phyloP scores from a whole-genome alignment of 495 filamentous ascomycete species.

The Neurospora discreta region DNA sequence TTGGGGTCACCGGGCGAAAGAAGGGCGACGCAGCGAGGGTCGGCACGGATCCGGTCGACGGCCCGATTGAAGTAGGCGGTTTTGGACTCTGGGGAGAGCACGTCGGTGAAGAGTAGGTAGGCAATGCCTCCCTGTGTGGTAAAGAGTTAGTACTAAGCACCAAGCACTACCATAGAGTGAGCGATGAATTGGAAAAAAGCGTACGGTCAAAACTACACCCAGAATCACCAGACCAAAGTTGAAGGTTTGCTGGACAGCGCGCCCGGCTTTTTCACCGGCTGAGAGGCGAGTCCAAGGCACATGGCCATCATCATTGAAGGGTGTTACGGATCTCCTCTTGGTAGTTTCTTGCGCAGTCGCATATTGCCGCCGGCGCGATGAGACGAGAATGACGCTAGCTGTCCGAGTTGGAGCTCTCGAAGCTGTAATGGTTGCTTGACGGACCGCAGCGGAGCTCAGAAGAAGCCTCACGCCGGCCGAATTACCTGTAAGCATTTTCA shows the following conservation, averaged over 20 bases:
- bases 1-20: constrained; percentile 52
- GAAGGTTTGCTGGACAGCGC: constrained; percentile 82
- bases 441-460: constrained; percentile 5
- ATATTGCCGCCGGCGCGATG: constrained; percentile 17
- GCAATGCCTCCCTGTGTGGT: constrained; percentile 53
- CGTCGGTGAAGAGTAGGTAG: constrained; percentile 72
- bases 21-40: constrained; percentile 57
- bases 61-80: constrained; percentile 83
- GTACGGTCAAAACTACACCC: constrained; percentile 65
- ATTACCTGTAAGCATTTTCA: constrained; percentile 9
- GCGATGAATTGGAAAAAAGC: constrained; percentile 1
- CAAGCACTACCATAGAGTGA: no score
- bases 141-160: background rate
- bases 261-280: constrained; percentile 62
- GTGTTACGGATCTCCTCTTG: constrained; percentile 56
- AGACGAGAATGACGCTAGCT: constrained; percentile 5
- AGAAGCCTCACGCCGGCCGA: background rate
- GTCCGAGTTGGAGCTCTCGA: background rate
- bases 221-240: constrained; percentile 70
- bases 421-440: background rate
- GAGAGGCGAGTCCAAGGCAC: constrained; percentile 72
- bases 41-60: constrained; percentile 64
- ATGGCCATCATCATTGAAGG: constrained; percentile 70
- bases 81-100: constrained; percentile 76
- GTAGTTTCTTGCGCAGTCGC: constrained; percentile 16